Evolutionary conservation across 805 yeast genomes (phyloP), one percentile per base, ranked within the genome.

Genomic region (Yamadazyma olivae): DNA sequence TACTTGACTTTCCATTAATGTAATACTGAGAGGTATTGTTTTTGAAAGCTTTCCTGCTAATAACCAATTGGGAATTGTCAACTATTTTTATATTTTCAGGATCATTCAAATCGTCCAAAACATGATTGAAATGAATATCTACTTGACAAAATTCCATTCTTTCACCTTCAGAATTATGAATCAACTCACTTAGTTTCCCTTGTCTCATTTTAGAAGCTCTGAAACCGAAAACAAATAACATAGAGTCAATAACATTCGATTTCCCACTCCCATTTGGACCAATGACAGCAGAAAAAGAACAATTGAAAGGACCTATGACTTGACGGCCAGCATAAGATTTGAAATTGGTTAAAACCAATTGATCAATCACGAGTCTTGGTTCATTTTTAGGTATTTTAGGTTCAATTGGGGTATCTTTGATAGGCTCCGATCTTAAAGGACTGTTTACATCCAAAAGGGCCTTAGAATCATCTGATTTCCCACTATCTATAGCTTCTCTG

Each of bases 261-360:
- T 93, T 93, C 2, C 99, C 99, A 9, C 96, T 84, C 6, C 99
- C 99, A 57, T 93, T 93, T 4, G 99, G 99, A 0, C 99, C 99
- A 10, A 93, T 97, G 8, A 93, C 95, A 0, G 99, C 98, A 8
- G 96, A 86, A 53, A 93, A 95, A 4, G 95, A 87, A 24, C 90
- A 64, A 50, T 93, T 84, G 59, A 93, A 93, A 0, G 99, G 99
- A 0, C 99, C 99, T 33, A 93, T 85, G 5, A 77, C 77, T 61
- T 93, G 98, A 13, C 73, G 66, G 0, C 99, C 99, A 1, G 97
- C 98, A 56, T 93, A 93, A 0, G 97, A 89, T 56, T 93, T 93
- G 74, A 93, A 93, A 56, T 93, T 84, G 2, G 81, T 80, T 27
- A 95, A 68, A 1, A 82, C 83, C 18, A 93, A 60, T 46, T 78